These are phyloP conservation scores for Hygrocybe coccinea DNA, from an alignment of 768 basidiomycete genomes.

Conservation along the genomic window DNA sequence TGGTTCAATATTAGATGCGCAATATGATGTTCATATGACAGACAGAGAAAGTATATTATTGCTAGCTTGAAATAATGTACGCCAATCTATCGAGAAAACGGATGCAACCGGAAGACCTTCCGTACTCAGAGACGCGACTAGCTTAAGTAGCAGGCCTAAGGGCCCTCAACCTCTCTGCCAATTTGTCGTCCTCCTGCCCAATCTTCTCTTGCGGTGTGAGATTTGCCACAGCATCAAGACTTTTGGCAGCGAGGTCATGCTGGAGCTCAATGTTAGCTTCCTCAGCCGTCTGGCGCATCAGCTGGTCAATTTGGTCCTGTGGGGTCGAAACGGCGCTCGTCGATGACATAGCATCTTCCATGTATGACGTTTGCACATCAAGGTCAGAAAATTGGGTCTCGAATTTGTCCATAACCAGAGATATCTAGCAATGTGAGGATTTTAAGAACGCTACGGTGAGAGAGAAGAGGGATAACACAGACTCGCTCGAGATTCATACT, in stretches of 20 bases:
- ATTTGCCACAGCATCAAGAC: constrained; percentile 56
- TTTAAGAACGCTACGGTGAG: not conserved
- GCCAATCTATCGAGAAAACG: not conserved
- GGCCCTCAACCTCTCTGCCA: constrained; percentile 86
- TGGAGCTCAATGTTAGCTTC: constrained; percentile 94
- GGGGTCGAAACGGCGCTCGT: constrained; percentile 92
- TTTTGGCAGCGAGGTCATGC: constrained; percentile 76
- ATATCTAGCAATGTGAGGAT: constrained; percentile 57
- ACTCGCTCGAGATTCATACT: constrained; percentile 98
- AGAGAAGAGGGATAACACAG: constrained; percentile 24
- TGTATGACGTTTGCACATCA: constrained; percentile 95
- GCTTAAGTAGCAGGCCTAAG: constrained; percentile 67
- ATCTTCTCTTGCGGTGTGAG: constrained; percentile 47
- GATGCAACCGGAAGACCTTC: not conserved
- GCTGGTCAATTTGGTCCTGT: constrained; percentile 91
- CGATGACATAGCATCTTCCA: constrained; percentile 94
- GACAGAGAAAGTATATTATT: too few relatives aligned
- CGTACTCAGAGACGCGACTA: not conserved
- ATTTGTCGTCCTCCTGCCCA: constrained; percentile 71
- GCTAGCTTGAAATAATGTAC: too few relatives aligned
- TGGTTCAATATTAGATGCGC: too few relatives aligned
- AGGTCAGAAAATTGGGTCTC: constrained; percentile 94
- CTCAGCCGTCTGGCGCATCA: constrained; percentile 92
- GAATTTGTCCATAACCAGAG: constrained; percentile 98
- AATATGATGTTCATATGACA: too few relatives aligned